phyloP scores from a whole-genome alignment of 1,284 basidiomycete species.

The Vanrija pseudolonga region DNA sequence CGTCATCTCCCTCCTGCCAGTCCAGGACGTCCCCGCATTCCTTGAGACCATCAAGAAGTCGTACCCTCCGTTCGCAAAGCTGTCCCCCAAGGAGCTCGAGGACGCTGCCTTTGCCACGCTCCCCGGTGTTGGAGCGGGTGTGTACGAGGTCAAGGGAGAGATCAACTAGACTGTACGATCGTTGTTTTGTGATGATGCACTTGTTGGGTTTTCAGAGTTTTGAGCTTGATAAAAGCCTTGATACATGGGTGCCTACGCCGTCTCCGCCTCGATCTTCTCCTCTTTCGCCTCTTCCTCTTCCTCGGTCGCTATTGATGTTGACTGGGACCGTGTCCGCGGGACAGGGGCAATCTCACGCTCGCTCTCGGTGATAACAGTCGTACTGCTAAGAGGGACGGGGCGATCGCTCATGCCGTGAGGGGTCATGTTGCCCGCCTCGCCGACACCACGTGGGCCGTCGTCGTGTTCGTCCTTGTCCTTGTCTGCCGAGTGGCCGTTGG shows the following conservation, averaged over 20 bases:
- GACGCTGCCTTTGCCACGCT: slow-evolving; percentile 79
- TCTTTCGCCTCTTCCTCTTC: background rate
- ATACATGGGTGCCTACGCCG: background rate
- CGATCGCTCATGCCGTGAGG: slow-evolving; percentile 47
- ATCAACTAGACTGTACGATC: background rate
- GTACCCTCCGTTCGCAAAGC: slow-evolving; percentile 62
- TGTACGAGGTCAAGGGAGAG: slow-evolving; percentile 38
- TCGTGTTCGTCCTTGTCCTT: background rate
- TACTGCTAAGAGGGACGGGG: slow-evolving; percentile 43
- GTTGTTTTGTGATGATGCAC: background rate
- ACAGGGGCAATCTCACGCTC: slow-evolving; percentile 36
- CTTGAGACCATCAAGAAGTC: slow-evolving; percentile 59
- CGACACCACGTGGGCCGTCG: background rate
- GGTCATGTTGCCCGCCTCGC: slow-evolving; percentile 37
- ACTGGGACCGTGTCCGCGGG: slow-evolving; percentile 20
- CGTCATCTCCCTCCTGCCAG: slow-evolving; percentile 73
- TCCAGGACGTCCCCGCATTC: slow-evolving; percentile 64
- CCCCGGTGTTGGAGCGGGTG: slow-evolving; percentile 77
- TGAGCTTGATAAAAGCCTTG: too few relatives aligned
- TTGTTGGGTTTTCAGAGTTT: too few relatives aligned
- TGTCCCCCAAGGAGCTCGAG: slow-evolving; percentile 60
- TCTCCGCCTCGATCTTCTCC: background rate
- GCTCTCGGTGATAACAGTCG: slow-evolving; percentile 32
- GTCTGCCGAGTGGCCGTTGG: slow-evolving; percentile 7
- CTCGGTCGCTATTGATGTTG: background rate